Percentiles rank a stretch among this genome's conserved stretches.
phyloP scores from a whole-genome alignment of 768 basidiomycete species.

The Galerina marginata region DNA sequence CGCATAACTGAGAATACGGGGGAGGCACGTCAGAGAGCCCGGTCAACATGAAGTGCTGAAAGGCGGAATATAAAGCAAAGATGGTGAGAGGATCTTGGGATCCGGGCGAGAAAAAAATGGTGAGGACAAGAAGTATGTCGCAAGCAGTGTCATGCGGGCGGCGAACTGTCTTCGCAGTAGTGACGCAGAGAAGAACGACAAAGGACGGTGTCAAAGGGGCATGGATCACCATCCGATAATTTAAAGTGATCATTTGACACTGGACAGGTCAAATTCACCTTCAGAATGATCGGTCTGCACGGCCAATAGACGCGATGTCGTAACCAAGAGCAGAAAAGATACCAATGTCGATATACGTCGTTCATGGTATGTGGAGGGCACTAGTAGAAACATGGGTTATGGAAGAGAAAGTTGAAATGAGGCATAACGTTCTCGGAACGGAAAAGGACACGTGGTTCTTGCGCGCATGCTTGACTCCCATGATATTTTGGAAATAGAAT shows the following conservation, averaged over 20 bases:
- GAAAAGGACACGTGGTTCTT: conserved; percentile 11
- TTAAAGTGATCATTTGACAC: background rate
- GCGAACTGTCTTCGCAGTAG: background rate
- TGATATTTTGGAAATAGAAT: background rate
- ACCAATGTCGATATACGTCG: background rate
- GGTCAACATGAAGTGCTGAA: background rate
- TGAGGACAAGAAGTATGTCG: background rate
- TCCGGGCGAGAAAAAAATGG: background rate
- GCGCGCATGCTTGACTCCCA: conserved; percentile 2
- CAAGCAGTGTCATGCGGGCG: background rate
- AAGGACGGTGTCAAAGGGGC: background rate
- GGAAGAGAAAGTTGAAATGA: background rate
- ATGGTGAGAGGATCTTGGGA: background rate
- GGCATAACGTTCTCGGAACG: background rate
- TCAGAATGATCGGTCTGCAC: background rate
- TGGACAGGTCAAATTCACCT: background rate
- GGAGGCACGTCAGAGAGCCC: background rate
- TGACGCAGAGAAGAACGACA: background rate
- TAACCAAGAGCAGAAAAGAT: background rate
- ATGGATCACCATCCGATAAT: background rate
- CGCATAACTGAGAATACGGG: conserved; percentile 5
- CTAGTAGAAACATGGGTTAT: background rate
- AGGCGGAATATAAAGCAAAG: background rate
- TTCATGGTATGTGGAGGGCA: no score
- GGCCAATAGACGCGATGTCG: background rate